Conservation (phyloP, 768 basidiomycete genomes). For the Mycena latifolia region DNA sequence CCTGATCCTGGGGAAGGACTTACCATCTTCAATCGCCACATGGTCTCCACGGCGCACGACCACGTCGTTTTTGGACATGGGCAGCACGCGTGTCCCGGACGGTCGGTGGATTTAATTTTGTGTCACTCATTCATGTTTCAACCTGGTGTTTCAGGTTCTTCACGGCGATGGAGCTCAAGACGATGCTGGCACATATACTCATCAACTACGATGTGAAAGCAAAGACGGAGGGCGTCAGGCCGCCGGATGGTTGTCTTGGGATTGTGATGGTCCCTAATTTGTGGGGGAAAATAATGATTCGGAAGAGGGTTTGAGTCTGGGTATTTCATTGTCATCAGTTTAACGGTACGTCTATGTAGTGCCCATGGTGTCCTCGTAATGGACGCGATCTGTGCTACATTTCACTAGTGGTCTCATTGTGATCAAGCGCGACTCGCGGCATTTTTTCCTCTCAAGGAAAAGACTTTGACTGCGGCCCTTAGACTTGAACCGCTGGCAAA, state of each 20-base stretch:
- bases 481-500: too few relatives aligned
- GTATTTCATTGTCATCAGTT: too few relatives aligned
- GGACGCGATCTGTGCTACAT: too few relatives aligned
- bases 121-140: too few relatives aligned
- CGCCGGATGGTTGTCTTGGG: neutral
- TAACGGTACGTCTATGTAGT: too few relatives aligned
- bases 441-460: too few relatives aligned
- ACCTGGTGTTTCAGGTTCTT: neutral
- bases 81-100: conserved; percentile 6
- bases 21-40: neutral
- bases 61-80: conserved; percentile 1
- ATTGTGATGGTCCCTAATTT: neutral
- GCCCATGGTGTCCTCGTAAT: too few relatives aligned
- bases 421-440: too few relatives aligned
- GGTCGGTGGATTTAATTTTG: too few relatives aligned
- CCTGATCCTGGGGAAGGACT: neutral
- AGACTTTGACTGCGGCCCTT: too few relatives aligned
- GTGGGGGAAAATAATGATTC: neutral
- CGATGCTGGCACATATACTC: neutral
- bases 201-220: neutral
- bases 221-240: neutral
- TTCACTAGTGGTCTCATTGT: too few relatives aligned
- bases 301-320: too few relatives aligned
- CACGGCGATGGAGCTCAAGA: neutral
- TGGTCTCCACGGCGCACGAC: neutral